These are phyloP conservation scores for Neurospora hispaniola DNA, from an alignment of 495 filamentous ascomycete species.

Conservation along the genomic window DNA sequence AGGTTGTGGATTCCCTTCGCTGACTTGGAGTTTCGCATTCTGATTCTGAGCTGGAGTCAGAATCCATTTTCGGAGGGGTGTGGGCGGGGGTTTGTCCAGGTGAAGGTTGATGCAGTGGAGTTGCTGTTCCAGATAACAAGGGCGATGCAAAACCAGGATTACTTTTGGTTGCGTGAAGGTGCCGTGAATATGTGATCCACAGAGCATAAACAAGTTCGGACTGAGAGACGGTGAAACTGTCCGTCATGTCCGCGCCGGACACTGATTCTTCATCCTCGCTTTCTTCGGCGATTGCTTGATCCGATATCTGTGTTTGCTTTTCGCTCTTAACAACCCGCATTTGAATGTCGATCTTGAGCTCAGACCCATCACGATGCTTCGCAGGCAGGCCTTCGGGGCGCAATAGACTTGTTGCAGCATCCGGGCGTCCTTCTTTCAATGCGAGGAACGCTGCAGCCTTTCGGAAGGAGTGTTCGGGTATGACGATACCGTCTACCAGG, in stretches of 20 bases:
- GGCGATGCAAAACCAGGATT: slow-evolving; percentile 48
- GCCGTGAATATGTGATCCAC: slow-evolving; percentile 93
- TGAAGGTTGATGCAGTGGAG: slow-evolving; percentile 64
- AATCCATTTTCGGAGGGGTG: slow-evolving; percentile 41
- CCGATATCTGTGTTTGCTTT: slow-evolving; percentile 33
- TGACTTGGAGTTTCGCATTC: slow-evolving; percentile 7
- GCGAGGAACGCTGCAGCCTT: slow-evolving; percentile 76
- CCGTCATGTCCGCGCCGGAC: slow-evolving; percentile 13
- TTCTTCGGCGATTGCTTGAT: slow-evolving; percentile 35
- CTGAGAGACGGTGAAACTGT: slow-evolving; percentile 22
- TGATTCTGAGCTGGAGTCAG: slow-evolving; percentile 29
- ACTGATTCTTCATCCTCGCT: slow-evolving; percentile 41
- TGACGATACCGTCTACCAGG: slow-evolving; percentile 86
- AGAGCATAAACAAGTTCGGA: slow-evolving; percentile 86
- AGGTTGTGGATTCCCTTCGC: slow-evolving; percentile 33
- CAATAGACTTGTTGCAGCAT: slow-evolving; percentile 65
- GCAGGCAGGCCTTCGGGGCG: slow-evolving; percentile 75
- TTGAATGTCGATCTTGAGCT: slow-evolving; percentile 87
- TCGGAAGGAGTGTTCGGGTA: slow-evolving; percentile 91
- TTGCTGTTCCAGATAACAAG: slow-evolving; percentile 45
- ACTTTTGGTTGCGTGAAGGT: slow-evolving; percentile 64
- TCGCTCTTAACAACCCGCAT: slow-evolving; percentile 92
- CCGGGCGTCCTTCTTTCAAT: slow-evolving; percentile 65
- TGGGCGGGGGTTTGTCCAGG: slow-evolving; percentile 56
- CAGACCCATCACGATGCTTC: slow-evolving; percentile 77